phyloP scores from a whole-genome alignment of 768 basidiomycete genomes.

The Podaxis sp. region DNA sequence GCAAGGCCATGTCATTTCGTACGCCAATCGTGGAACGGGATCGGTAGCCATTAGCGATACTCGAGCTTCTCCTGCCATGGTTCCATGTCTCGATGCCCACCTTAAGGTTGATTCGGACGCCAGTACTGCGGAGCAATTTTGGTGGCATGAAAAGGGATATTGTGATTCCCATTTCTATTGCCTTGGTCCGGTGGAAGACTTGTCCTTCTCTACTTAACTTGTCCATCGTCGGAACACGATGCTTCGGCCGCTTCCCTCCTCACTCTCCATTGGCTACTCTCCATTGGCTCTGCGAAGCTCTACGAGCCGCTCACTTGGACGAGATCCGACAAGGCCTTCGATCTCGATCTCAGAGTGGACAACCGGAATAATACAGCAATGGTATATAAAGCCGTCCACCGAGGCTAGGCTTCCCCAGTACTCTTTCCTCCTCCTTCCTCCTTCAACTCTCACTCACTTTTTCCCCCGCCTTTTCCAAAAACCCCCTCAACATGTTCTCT shows the following conservation, averaged over 20 bases:
- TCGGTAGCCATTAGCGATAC: no score
- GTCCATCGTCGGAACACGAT: background rate
- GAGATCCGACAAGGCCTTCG: background rate
- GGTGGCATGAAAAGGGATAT: background rate
- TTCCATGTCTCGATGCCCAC: no score
- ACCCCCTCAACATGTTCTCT: slow-evolving; percentile 13
- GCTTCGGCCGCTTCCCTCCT: background rate
- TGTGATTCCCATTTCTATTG: background rate
- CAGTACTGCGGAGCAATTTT: background rate
- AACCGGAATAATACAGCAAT: background rate
- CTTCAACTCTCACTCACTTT: background rate
- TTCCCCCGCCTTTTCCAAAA: background rate
- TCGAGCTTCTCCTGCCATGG: no score
- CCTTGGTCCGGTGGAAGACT: slow-evolving; percentile 4
- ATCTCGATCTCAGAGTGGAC: background rate
- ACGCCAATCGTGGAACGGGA: no score
- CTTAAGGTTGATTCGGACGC: background rate
- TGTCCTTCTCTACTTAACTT: no score
- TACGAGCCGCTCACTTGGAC: background rate
- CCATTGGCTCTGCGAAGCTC: background rate
- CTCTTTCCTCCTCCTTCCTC: background rate
- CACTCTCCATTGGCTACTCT: background rate
- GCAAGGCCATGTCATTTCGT: no score
- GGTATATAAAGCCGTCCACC: slow-evolving; percentile 1
- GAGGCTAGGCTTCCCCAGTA: background rate